phyloP scores from a whole-genome alignment of 257 asterid species.

The Salvia hispanica region DNA sequence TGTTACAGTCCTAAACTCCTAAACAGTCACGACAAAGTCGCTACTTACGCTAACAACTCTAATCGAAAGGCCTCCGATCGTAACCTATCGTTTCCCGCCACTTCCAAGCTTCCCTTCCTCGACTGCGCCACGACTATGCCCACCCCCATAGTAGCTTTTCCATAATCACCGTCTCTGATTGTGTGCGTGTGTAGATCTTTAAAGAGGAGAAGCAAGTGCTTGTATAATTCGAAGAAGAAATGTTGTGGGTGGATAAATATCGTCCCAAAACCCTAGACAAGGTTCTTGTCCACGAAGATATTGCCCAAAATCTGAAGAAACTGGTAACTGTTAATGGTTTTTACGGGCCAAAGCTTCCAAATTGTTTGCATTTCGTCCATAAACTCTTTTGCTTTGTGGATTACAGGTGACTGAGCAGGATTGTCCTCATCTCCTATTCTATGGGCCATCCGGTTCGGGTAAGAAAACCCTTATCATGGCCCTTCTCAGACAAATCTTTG shows the following conservation, averaged over 20 bases:
- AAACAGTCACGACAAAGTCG: too few relatives aligned
- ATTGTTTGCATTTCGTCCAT: neutral
- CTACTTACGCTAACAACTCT: neutral
- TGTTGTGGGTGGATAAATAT: constrained; percentile 98
- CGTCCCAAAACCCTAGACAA: constrained; percentile 96
- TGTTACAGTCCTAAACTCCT: too few relatives aligned
- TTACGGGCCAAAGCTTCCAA: constrained; percentile 1
- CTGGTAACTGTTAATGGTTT: constrained; percentile 50
- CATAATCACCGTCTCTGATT: constrained; percentile 18
- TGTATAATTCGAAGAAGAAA: constrained; percentile 31
- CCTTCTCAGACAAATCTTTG: constrained; percentile 88
- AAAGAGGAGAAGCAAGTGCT: constrained; percentile 6
- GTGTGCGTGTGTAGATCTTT: constrained; percentile 16
- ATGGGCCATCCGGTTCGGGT: constrained; percentile 96
- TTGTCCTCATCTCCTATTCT: constrained; percentile 93
- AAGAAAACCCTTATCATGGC: constrained; percentile 98
- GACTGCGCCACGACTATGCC: neutral
- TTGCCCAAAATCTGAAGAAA: constrained; percentile 88
- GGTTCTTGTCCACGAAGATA: constrained; percentile 72
- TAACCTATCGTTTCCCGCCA: constrained; percentile 53
- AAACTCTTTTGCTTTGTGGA: neutral
- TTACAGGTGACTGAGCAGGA: constrained; percentile 85
- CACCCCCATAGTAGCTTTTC: neutral
- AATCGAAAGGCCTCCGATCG: neutral
- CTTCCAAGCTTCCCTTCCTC: constrained; percentile 14